Conservation (phyloP, 2,329 filamentous ascomycete species). For the Thielaviopsis cerberus region DNA sequence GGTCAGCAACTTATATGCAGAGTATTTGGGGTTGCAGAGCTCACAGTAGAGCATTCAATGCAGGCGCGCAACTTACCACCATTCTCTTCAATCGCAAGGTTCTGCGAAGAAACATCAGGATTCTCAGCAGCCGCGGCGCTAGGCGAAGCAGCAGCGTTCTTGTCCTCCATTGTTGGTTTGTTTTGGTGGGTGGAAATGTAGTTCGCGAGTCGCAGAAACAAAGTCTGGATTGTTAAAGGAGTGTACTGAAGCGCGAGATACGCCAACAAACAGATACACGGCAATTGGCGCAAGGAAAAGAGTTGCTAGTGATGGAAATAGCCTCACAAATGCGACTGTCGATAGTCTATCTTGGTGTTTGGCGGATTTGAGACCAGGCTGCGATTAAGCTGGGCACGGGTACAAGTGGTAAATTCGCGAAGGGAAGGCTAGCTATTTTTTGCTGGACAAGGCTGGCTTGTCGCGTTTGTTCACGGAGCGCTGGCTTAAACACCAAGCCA, state of each 20-base stretch:
- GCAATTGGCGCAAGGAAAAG: not conserved
- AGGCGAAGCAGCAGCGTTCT: not conserved
- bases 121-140: not conserved
- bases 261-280: not conserved
- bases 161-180: slow-evolving; percentile 6
- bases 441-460: not conserved
- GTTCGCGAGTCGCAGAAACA: not conserved
- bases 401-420: not conserved
- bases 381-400: not conserved
- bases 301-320: not conserved
- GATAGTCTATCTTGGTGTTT: not conserved
- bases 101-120: not conserved
- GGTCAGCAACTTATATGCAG: not conserved
- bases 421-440: not conserved
- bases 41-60: not conserved
- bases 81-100: slow-evolving; percentile 7
- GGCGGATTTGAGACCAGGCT: not conserved
- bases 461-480: not conserved
- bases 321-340: not conserved
- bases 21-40: not conserved
- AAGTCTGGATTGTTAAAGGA: not conserved
- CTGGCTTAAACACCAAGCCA: not conserved
- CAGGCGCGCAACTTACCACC: slow-evolving; percentile 8
- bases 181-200: not conserved
- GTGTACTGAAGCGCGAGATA: not conserved